phyloP scores from a whole-genome alignment of 2,329 filamentous ascomycete species.

The Acrodontium crateriforme region DNA sequence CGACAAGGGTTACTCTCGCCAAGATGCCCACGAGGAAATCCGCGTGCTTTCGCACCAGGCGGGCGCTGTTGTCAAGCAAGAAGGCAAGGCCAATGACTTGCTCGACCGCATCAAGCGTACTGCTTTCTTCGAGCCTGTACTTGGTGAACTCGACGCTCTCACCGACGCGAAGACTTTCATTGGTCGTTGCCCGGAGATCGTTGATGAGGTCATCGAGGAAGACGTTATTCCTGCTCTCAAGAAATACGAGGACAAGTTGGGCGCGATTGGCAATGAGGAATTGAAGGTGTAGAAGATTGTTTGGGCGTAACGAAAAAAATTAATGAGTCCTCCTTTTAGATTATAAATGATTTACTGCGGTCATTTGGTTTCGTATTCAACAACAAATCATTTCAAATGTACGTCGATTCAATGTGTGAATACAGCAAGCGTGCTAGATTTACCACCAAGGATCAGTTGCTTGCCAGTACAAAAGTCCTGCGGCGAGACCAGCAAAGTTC shows the following conservation, averaged over 20 bases:
- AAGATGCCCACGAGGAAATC: constrained; percentile 80
- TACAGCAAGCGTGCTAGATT: too few relatives aligned
- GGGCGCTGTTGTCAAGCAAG: constrained; percentile 52
- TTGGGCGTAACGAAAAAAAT: too few relatives aligned
- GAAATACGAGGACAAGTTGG: constrained; percentile 18
- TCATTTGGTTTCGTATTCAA: too few relatives aligned
- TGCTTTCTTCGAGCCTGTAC: constrained; percentile 52
- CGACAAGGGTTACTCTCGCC: constrained; percentile 54
- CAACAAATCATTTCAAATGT: too few relatives aligned
- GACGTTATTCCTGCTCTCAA: constrained; percentile 24
- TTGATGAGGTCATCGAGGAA: constrained; percentile 23
- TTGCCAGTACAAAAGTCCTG: constrained; percentile 17
- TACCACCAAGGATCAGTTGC: constrained; percentile 10
- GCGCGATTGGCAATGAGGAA: constrained; percentile 12
- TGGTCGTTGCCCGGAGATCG: constrained; percentile 26
- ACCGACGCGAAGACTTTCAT: constrained; percentile 25
- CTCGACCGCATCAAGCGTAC: constrained; percentile 60
- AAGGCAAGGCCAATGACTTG: constrained; percentile 67
- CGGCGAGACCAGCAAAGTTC: constrained; percentile 16
- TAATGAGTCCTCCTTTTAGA: too few relatives aligned
- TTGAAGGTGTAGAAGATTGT: constrained; percentile 17
- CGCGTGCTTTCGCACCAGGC: constrained; percentile 67
- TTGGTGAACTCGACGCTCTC: constrained; percentile 22
- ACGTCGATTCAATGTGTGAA: too few relatives aligned
- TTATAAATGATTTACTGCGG: too few relatives aligned